Evolutionary conservation across 371 early-diverging fungal species (phyloP).

Genomic region (Capillidium heterosporum): DNA sequence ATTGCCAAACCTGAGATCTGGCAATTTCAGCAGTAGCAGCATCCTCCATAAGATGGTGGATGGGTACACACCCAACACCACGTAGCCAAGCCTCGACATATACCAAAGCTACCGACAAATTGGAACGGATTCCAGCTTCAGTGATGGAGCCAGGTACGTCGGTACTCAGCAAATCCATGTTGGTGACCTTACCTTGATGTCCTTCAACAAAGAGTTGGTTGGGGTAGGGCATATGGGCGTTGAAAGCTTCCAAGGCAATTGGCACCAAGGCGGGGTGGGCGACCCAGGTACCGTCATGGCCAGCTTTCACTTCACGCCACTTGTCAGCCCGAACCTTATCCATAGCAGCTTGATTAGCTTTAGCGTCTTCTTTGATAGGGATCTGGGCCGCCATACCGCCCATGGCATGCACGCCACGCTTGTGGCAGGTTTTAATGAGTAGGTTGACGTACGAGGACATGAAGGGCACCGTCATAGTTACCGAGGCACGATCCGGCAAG

Average conservation of each 20-base stretch:
- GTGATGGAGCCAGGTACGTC: constrained; percentile 60
- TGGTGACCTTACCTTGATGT: constrained; percentile 72
- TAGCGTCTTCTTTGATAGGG: constrained; percentile 78
- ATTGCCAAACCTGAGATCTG: constrained; percentile 90
- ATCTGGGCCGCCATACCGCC: constrained; percentile 98
- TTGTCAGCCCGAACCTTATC: constrained; percentile 86
- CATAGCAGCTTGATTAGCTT: constrained; percentile 78
- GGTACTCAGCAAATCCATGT: constrained; percentile 66
- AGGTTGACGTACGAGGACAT: constrained; percentile 90
- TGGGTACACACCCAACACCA: constrained; percentile 90
- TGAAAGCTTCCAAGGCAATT: constrained; percentile 71
- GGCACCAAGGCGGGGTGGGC: constrained; percentile 90
- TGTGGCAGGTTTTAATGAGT: constrained; percentile 91
- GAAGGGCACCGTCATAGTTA: constrained; percentile 87
- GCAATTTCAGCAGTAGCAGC: constrained; percentile 96
- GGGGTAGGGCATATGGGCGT: constrained; percentile 87
- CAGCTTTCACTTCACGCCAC: constrained; percentile 80
- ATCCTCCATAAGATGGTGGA: constrained; percentile 92
- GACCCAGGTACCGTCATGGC: constrained; percentile 95
- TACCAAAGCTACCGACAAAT: constrained; percentile 73
- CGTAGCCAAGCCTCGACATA: constrained; percentile 95
- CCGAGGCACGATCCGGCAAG: constrained; percentile 75
- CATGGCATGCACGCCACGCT: constrained; percentile 94
- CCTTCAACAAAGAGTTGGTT: constrained; percentile 85
- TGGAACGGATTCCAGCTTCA: constrained; percentile 73